Evolutionary conservation across 73 alveolate genomes (phyloP), one percentile per base, ranked within the genome.

Genomic region (Blepharisma japonicum): DNA sequence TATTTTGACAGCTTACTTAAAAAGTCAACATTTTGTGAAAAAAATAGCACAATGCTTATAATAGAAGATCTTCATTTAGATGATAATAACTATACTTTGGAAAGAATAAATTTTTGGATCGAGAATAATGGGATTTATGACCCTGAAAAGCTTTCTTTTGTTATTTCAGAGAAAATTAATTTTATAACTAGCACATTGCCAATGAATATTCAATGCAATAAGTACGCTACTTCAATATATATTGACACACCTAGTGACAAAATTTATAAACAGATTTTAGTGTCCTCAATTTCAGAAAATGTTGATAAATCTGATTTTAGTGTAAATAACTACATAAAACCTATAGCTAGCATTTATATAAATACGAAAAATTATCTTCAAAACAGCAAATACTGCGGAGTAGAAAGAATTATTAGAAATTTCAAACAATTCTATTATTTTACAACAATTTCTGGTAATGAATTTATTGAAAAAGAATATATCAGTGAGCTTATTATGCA

Each of bases 1-100:
- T 32, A 32, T 32, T 32, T 32, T 32, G 23, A 61, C 18, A 18
- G 1, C 0, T n/a, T 25, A 5, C 23, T 61, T 61, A 61, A 61
- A 61, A 25, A 8, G 4, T 39, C 46, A 1, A 25, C 0, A 1
- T 20, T 25, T 8, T n/a, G 23, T 5, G 23, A 18, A 8, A 39
- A 61, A 9, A 61, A 61, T 14, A 61, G 47, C 18, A 61, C 23
- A 18, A n/a, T 61, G 14, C 18, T 61, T 14, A 39, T 61, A 14
- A 25, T 61, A 8, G 74, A 61, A 25, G 74, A 61, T 61, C 5
- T 61, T 14, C 38, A 61, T 25, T 25, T 61, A 18, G 74, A 61
- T 25, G 46, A 14, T 8, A 61, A 4, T 2, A 39, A 39, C 2
- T n/a, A 2, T 18, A 8, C 23, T 14, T 8, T n/a, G 23, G 74